Evolutionary conservation across 257 asterid genomes (phyloP), one percentile per base, ranked within the genome.

Genomic region (Lithospermum erythrorhizon): DNA sequence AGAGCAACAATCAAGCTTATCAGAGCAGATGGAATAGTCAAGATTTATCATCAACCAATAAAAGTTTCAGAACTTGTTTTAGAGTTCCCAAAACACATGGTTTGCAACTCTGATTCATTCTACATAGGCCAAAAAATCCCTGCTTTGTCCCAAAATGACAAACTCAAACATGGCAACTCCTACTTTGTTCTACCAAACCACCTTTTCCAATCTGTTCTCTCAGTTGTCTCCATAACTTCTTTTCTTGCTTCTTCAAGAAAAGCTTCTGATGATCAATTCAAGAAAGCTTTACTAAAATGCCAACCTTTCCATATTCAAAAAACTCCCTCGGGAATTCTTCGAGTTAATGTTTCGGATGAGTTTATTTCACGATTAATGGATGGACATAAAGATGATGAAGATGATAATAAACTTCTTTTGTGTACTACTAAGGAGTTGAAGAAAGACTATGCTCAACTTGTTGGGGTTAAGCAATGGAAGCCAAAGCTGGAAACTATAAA

Each of bases 401-500:
- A 18, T 22, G 23, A 53, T 19, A 16, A 21, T 9, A 53, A 53
- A 11, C 57, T n/a, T 18, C 27, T n/a, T 53, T 3, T 76, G 0
- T 76, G 82, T 70, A 77, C 70, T 3, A 81, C 81, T 21, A 84
- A 78, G 30, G 79, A 78, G 77, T 63, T 81, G 62, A 22, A 65
- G 59, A 79, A 70, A 60, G 84, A 81, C 27, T 78, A 81, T 63
- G 77, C 72, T 9, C 65, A 35, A 64, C 82, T 81, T 9, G 84
- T 81, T 6, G 79, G 75, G 47, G 71, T 73, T 30, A 77, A 78
- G 14, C 59, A 21, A 48, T 81, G 87, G 87, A 81, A 76, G 61
- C 87, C 87, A 4, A 81, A 78, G 76, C 82, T 81, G 18, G 84
- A 81, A 24, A 67, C 79, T 19, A 81, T 81, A 6, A n/a, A 53